These are phyloP conservation scores for Teunomyces pallodes DNA, from an alignment of 805 yeast species.

Conservation along the genomic window DNA sequence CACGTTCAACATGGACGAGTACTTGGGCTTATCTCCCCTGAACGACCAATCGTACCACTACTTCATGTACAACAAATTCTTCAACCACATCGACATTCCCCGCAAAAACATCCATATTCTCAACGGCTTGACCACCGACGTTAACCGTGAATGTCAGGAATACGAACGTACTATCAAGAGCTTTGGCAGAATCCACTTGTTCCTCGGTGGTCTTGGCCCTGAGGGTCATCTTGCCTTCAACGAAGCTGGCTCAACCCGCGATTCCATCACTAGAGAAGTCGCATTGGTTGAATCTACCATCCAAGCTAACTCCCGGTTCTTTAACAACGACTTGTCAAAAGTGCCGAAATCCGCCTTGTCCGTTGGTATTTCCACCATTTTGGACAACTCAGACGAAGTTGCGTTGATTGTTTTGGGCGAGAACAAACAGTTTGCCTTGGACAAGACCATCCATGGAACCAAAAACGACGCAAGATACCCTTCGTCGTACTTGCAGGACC, in stretches of 20 bases:
- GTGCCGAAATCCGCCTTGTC: constrained; percentile 53
- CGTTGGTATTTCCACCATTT: constrained; percentile 57
- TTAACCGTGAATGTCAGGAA: constrained; percentile 43
- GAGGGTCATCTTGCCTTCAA: constrained; percentile 63
- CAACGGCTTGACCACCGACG: constrained; percentile 48
- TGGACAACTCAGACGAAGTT: constrained; percentile 54
- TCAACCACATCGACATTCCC: constrained; percentile 55
- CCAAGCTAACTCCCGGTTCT: constrained; percentile 53
- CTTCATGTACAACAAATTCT: constrained; percentile 55
- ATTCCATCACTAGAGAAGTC: constrained; percentile 46
- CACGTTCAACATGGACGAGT: constrained; percentile 64
- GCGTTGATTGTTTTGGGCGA: constrained; percentile 51
- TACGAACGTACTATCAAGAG: constrained; percentile 49
- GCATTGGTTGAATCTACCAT: constrained; percentile 48
- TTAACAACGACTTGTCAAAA: constrained; percentile 41
- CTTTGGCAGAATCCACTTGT: constrained; percentile 51
- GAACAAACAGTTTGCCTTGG: constrained; percentile 45
- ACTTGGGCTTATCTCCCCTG: constrained; percentile 46
- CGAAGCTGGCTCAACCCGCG: constrained; percentile 51
- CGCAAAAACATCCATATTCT: constrained; percentile 51
- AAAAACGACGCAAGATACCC: constrained; percentile 44
- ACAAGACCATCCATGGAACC: constrained; percentile 40
- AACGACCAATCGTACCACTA: constrained; percentile 54
- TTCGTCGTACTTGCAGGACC: constrained; percentile 49
- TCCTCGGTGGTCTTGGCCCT: constrained; percentile 59